phyloP scores from a whole-genome alignment of 371 early-diverging fungal species.

The Entomophthora muscae region DNA sequence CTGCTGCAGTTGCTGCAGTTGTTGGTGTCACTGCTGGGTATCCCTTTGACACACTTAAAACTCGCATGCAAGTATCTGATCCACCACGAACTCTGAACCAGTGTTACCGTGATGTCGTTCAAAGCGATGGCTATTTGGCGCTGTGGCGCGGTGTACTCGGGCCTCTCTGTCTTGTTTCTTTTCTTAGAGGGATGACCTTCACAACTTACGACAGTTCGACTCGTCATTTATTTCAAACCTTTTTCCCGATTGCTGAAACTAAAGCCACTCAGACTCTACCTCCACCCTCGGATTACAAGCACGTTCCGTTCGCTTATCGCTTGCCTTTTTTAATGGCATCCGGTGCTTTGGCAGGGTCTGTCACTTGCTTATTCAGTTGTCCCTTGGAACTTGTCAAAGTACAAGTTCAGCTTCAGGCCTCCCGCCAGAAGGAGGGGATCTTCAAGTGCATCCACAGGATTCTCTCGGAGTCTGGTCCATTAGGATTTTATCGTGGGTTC shows the following conservation, averaged over 20 bases:
- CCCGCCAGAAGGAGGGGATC: neutral
- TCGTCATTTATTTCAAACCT: neutral
- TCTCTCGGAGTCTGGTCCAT: neutral
- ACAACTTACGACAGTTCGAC: slow-evolving; percentile 1
- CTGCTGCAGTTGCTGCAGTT: neutral
- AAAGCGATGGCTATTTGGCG: neutral
- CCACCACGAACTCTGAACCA: neutral
- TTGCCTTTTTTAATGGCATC: slow-evolving; percentile 4
- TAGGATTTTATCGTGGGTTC: slow-evolving; percentile 25
- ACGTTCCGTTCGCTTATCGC: neutral
- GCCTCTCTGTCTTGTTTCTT: neutral
- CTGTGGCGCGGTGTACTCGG: slow-evolving; percentile 6
- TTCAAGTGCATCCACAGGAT: neutral
- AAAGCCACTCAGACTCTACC: neutral
- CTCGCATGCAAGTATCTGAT: slow-evolving; percentile 7
- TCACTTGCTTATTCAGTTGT: neutral
- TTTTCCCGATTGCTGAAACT: neutral
- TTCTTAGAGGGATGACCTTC: slow-evolving; percentile 2
- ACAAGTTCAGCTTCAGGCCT: slow-evolving; percentile 4
- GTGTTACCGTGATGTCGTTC: neutral
- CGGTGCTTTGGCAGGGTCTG: slow-evolving; percentile 1
- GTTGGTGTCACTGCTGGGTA: neutral
- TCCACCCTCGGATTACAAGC: neutral
- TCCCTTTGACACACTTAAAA: slow-evolving; percentile 8
- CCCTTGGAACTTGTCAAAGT: slow-evolving; percentile 8